These are phyloP conservation scores for Daedalea quercina DNA, from an alignment of 768 basidiomycete genomes.

Conservation along the genomic window DNA sequence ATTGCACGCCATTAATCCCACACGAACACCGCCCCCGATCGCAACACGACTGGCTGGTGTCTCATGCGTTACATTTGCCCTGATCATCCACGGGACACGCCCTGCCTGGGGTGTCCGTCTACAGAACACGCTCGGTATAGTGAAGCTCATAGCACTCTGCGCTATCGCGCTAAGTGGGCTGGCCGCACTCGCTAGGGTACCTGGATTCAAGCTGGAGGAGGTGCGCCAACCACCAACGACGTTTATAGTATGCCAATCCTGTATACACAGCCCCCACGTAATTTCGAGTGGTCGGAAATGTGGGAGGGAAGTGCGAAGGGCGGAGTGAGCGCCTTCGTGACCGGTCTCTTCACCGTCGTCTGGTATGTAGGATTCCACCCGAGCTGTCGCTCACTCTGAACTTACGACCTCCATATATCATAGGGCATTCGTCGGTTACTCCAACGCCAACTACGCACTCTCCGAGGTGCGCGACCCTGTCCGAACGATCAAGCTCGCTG, in stretches of 20 bases:
- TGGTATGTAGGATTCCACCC: constrained; percentile 38
- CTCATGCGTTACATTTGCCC: constrained; percentile 47
- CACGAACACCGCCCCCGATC: constrained; percentile 37
- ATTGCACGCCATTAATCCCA: constrained; percentile 42
- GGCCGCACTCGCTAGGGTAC: constrained; percentile 39
- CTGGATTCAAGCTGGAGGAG: constrained; percentile 43
- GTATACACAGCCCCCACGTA: constrained; percentile 34
- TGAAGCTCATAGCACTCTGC: constrained; percentile 52
- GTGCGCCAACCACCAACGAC: constrained; percentile 20
- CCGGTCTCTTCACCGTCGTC: constrained; percentile 62
- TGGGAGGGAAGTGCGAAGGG: constrained; percentile 54
- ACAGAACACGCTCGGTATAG: constrained; percentile 56
- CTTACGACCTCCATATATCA: too few species aligned
- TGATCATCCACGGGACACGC: constrained; percentile 49
- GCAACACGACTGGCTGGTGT: constrained; percentile 49
- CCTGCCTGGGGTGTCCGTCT: constrained; percentile 51
- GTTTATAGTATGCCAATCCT: background rate
- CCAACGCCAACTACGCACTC: constrained; percentile 68
- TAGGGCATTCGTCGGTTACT: constrained; percentile 70
- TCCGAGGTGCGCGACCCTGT: constrained; percentile 68
- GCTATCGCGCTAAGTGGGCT: constrained; percentile 49
- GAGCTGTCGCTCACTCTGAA: too few species aligned
- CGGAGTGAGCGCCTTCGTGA: constrained; percentile 54
- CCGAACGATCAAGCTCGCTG: constrained; percentile 63
- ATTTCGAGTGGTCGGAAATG: constrained; percentile 51